phyloP scores from a whole-genome alignment of 1,284 basidiomycete genomes.

The Tilletia horrida region DNA sequence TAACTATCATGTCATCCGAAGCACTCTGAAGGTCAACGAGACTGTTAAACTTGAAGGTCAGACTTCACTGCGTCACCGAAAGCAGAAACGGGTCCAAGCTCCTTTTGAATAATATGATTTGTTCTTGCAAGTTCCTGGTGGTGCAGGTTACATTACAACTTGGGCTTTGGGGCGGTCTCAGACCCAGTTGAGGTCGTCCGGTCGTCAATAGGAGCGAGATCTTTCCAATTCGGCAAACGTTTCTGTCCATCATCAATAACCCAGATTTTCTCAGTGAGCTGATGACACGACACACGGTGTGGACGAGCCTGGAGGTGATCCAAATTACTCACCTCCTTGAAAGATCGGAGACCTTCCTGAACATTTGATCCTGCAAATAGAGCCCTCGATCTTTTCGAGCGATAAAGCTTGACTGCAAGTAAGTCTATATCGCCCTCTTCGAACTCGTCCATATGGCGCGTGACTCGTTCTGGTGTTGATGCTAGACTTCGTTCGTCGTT shows the following conservation, averaged over 20 bases:
- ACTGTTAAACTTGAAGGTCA: not conserved
- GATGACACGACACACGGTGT: too few relatives aligned
- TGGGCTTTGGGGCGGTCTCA: too few relatives aligned
- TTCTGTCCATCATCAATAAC: conserved; percentile 2
- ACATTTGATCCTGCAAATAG: conserved; percentile 71
- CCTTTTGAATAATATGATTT: too few relatives aligned
- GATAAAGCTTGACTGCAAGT: conserved; percentile 61
- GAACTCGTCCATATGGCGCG: conserved; percentile 3
- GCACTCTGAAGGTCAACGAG: too few relatives aligned
- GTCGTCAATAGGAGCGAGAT: not conserved
- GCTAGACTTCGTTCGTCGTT: not conserved
- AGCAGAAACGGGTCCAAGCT: too few relatives aligned
- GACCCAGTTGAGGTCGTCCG: not conserved
- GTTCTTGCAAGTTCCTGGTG: too few relatives aligned
- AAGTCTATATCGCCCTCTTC: conserved; percentile 61
- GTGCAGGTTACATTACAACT: too few relatives aligned
- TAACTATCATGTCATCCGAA: too few relatives aligned
- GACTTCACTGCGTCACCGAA: too few relatives aligned
- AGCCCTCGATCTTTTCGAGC: conserved; percentile 61
- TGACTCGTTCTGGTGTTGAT: not conserved
- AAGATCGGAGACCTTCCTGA: conserved; percentile 62
- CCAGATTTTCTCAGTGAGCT: too few relatives aligned
- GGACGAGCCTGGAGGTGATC: too few relatives aligned
- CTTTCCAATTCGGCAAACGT: not conserved
- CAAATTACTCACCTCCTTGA: conserved; percentile 57